Conservation (phyloP, 2,329 filamentous ascomycete species). For the Cryphonectria japonica region DNA sequence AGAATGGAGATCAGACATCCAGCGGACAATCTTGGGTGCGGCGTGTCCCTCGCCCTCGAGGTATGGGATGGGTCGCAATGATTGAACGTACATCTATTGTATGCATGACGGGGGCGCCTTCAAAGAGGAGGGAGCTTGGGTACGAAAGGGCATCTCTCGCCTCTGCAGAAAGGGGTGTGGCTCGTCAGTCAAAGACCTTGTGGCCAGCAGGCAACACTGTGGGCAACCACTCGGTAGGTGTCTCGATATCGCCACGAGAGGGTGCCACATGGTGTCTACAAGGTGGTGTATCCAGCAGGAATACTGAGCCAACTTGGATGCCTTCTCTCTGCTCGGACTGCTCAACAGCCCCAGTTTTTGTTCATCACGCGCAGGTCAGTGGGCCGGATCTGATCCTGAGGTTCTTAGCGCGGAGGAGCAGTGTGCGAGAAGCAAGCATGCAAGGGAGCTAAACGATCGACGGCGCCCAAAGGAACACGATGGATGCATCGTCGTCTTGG, state of each 20-base stretch:
- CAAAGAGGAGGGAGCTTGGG: neutral
- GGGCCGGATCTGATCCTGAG: neutral
- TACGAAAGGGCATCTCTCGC: neutral
- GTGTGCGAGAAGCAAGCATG: neutral
- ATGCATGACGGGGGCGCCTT: neutral
- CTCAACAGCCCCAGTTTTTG: neutral
- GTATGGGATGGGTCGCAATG: conserved; percentile 54
- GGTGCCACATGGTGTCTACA: neutral
- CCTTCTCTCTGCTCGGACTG: neutral
- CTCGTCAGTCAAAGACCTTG: neutral
- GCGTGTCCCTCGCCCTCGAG: conserved; percentile 45
- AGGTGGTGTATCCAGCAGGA: neutral
- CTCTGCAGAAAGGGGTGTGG: neutral
- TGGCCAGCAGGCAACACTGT: neutral
- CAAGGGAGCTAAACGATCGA: neutral
- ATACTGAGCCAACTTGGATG: neutral
- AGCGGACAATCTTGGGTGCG: conserved; percentile 58
- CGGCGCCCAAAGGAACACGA: neutral
- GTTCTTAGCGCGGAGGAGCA: neutral
- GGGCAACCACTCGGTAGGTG: neutral
- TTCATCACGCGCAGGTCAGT: neutral
- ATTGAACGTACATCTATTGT: conserved; percentile 52
- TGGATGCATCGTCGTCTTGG: neutral
- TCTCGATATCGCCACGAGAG: neutral
- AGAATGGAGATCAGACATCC: conserved; percentile 51